Conservation (phyloP, 306 rosid species). For the Trifolium fragiferum region DNA sequence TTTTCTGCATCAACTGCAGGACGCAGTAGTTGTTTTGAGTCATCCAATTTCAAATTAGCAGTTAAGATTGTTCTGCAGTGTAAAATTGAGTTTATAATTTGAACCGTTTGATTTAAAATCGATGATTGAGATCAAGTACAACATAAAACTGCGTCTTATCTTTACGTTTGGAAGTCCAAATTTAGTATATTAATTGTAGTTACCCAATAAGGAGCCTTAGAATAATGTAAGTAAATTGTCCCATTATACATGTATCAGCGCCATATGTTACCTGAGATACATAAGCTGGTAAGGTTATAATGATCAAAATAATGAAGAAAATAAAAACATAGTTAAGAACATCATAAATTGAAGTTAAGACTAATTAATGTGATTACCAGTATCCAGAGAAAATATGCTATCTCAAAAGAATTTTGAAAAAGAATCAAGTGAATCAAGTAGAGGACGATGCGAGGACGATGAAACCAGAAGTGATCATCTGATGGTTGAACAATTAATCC, state of each 20-base stretch:
- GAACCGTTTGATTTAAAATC: no score
- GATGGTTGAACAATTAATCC: constrained; percentile 83
- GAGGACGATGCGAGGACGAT: constrained; percentile 71
- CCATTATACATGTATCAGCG: constrained; percentile 87
- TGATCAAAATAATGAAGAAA: not conserved
- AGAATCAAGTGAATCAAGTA: constrained; percentile 89
- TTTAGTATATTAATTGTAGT: not conserved
- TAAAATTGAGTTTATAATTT: no score
- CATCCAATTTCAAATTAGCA: no score
- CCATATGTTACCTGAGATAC: constrained; percentile 65
- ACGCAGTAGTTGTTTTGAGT: no score
- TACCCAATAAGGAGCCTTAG: constrained; percentile 88
- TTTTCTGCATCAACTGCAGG: no score
- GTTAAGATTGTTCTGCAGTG: no score
- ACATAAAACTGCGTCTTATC: no score
- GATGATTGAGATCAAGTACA: no score
- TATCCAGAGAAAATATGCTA: constrained; percentile 87
- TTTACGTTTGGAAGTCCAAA: not conserved
- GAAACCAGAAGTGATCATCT: constrained; percentile 87
- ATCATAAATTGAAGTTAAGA: constrained; percentile 3
- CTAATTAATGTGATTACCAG: constrained; percentile 53
- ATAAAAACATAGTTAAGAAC: not conserved
- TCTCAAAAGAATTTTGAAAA: constrained; percentile 95
- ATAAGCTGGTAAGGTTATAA: constrained; percentile 2
- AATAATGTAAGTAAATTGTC: constrained; percentile 58